phyloP scores from a whole-genome alignment of 768 basidiomycete genomes.

The Pluteus cervinus region DNA sequence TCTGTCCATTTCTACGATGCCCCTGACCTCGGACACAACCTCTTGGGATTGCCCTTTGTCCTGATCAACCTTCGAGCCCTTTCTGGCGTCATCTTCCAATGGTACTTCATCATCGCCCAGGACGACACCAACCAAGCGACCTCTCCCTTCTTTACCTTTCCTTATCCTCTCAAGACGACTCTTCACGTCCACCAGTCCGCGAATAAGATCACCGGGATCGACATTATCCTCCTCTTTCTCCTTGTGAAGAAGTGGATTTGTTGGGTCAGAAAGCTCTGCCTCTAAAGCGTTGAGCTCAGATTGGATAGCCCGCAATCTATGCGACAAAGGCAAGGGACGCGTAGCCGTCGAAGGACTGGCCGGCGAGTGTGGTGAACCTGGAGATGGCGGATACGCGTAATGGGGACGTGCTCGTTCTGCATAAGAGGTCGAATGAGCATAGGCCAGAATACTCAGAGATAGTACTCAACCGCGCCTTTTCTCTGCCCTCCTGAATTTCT shows the following conservation, averaged over 20 bases:
- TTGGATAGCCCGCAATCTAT: slow-evolving; percentile 61
- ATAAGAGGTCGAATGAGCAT: slow-evolving; percentile 3
- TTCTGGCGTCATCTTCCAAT: slow-evolving; percentile 9
- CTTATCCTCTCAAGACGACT: slow-evolving; percentile 62
- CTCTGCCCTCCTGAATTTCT: slow-evolving; percentile 69
- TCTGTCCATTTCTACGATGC: slow-evolving; percentile 70
- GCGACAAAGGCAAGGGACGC: slow-evolving; percentile 43
- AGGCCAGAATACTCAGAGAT: not conserved
- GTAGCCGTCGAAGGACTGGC: slow-evolving; percentile 23
- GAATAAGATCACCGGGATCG: slow-evolving; percentile 71
- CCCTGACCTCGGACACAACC: slow-evolving; percentile 40
- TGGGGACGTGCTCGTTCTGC: slow-evolving; percentile 48
- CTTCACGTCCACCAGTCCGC: slow-evolving; percentile 71
- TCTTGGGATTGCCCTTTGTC: no score
- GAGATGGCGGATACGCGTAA: slow-evolving; percentile 68
- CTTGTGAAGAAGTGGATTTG: slow-evolving; percentile 59
- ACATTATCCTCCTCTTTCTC: slow-evolving; percentile 55
- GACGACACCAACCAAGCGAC: slow-evolving; percentile 54
- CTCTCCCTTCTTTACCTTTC: slow-evolving; percentile 60
- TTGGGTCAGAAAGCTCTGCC: slow-evolving; percentile 72
- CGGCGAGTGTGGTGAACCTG: slow-evolving; percentile 41
- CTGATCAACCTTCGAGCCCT: slow-evolving; percentile 22
- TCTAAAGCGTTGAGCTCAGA: slow-evolving; percentile 79
- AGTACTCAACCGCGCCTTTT: slow-evolving; percentile 35
- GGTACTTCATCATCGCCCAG: slow-evolving; percentile 28